phyloP scores from a whole-genome alignment of 75 land plant species.

The Adiantum capillusveneris region DNA sequence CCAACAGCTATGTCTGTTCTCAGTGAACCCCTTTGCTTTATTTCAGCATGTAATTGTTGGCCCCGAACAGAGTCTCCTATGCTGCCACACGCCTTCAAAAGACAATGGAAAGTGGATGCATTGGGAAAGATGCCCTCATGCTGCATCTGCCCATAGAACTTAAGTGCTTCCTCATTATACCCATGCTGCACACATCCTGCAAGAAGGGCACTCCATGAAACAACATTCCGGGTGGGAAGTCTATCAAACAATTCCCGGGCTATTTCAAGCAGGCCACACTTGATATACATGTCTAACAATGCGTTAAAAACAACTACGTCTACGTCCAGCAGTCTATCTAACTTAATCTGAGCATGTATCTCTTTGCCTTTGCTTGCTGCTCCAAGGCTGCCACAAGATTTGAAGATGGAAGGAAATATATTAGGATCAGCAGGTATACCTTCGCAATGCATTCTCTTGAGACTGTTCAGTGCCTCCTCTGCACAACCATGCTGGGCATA shows the following conservation, averaged over 20 bases:
- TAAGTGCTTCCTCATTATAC: conserved; percentile 2
- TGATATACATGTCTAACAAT: conserved; percentile 15
- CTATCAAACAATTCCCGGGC: conserved; percentile 9
- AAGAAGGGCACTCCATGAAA: conserved; percentile 21
- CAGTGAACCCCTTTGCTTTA: not conserved
- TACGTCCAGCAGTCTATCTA: not conserved
- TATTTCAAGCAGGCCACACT: conserved; percentile 6
- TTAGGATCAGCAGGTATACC: not conserved
- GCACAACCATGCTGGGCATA: conserved; percentile 1
- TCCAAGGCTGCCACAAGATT: not conserved
- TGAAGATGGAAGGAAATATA: not conserved
- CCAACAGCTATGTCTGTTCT: conserved; percentile 29
- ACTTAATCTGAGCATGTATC: not conserved
- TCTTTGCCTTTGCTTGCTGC: not conserved
- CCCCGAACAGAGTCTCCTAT: not conserved
- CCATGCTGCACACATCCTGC: conserved; percentile 13
- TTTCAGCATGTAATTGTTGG: not conserved
- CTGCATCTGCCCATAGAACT: conserved; percentile 11
- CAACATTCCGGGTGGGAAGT: conserved; percentile 2
- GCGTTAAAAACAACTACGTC: conserved; percentile 8
- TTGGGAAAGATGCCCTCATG: conserved; percentile 17
- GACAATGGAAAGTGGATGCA: conserved; percentile 27
- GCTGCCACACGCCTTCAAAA: conserved; percentile 40
- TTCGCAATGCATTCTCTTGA: not conserved
- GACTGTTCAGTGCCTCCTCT: not conserved